Base-by-base conservation (phyloP, 305 asterid genomes). In the Fraxinus ornus region DNA sequence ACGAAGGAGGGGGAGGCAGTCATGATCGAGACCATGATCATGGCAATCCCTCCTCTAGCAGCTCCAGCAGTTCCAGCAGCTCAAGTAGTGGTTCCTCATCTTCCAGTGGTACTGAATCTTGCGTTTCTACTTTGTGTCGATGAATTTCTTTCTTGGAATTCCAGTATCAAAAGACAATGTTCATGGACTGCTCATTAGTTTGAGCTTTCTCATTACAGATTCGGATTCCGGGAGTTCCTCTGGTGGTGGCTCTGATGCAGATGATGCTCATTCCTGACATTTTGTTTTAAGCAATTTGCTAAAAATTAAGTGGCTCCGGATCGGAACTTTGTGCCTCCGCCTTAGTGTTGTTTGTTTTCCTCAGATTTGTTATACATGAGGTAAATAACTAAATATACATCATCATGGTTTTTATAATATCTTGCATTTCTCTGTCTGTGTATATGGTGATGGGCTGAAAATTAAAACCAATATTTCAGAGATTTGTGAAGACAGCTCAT, bases 181-280 rank as follows among this genome's bases (percentile, higher is more conserved):
- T 72, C 66, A 35, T 70, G 70, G 86, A 79, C 13, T 68, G 87
- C 86, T 91, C 87, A 86, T 78, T 72, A 44, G 88, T 86, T 84
- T 84, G 92, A 83, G 86, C 85, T 81, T 10, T 87, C 82, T 64
- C 87, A 13, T 81, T 88, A 89, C 98, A 96, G 99, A 92, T 93
- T 96, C 99, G 4, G 98, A 92, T 83, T 94, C 99, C 4, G 97
- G 98, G 89, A 94, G 98, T 86, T 96, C 99, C 57, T 91, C 98
- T 5, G 98, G 98, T 80, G 94, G 99, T 83, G 99, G 92, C 75
- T 96, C 99, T 0, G 98, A 91, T 86, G 98, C 97, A 13, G 98
- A 94, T 87, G 98, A 96, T 77, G 99, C 98, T 4, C 98, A 93
- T 78, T 94, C 98, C 79, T 94, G 92, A 93, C 74, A 37, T 75